Conservation (phyloP, 331 rosid species). For the Erythrophleum ivorense region DNA sequence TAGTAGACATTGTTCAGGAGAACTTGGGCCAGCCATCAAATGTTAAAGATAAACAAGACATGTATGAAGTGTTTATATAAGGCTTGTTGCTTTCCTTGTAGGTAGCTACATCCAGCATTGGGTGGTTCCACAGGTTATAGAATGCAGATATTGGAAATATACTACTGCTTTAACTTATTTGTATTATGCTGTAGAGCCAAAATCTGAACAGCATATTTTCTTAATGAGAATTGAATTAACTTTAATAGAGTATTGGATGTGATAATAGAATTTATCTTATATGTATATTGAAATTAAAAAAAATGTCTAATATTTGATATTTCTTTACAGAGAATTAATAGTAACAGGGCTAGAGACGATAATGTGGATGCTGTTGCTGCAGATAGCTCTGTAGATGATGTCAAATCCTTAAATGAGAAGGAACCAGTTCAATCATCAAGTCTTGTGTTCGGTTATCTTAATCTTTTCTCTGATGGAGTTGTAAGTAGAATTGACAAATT, state of each 20-base stretch:
- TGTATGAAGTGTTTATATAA: background rate
- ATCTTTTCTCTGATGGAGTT: conserved; percentile 96
- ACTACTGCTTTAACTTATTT: conserved; percentile 7
- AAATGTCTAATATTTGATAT: conserved; percentile 36
- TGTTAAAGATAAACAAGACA: conserved; percentile 8
- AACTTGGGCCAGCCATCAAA: conserved; percentile 21
- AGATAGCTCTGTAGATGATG: conserved; percentile 44
- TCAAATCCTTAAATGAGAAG: conserved; percentile 44
- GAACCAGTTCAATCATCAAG: conserved; percentile 56
- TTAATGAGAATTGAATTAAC: conserved; percentile 12
- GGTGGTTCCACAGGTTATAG: conserved; percentile 13
- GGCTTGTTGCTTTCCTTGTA: background rate
- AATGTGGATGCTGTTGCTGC: conserved; percentile 47
- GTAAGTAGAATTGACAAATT: conserved; percentile 59
- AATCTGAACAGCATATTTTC: conserved; percentile 27
- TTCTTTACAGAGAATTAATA: conserved; percentile 64
- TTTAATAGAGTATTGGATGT: conserved; percentile 33
- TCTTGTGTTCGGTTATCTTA: conserved; percentile 97
- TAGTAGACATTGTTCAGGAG: conserved; percentile 21
- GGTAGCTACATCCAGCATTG: conserved; percentile 8
- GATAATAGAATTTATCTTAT: conserved; percentile 39
- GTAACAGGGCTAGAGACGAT: conserved; percentile 47
- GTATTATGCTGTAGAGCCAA: background rate
- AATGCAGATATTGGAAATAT: conserved; percentile 9
- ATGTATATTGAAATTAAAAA: background rate